A percentile compares a stretch with the other conserved stretches of the same genome.
Conservation (phyloP, 495 filamentous ascomycete genomes). For the Aspergillus taichungensis region DNA sequence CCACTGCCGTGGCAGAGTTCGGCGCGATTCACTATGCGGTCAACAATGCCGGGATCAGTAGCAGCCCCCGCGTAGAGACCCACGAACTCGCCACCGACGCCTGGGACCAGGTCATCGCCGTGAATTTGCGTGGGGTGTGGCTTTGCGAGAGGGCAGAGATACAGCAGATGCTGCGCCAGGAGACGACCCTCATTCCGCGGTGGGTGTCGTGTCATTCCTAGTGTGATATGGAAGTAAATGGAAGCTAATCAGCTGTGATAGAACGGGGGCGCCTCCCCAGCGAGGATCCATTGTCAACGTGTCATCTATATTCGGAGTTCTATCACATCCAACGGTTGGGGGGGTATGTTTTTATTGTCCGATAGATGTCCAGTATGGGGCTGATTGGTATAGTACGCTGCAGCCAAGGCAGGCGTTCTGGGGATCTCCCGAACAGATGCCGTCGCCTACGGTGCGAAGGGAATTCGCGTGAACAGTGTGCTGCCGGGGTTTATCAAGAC, state of each 20-base stretch:
- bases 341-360: neutral
- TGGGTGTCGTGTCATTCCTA: too few species aligned
- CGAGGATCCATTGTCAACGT: conserved; percentile 8
- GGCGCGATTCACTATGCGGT: conserved; percentile 9
- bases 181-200: neutral
- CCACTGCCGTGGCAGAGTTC: neutral
- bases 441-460: conserved; percentile 3
- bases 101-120: neutral
- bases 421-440: conserved; percentile 9
- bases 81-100: neutral
- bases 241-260: too few species aligned
- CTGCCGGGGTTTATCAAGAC: conserved; percentile 4
- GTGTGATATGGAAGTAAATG: too few species aligned
- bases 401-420: conserved; percentile 6
- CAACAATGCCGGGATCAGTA: conserved; percentile 8
- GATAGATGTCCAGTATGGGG: neutral
- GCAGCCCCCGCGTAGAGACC: neutral
- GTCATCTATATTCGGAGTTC: conserved; percentile 3
- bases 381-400: conserved; percentile 1
- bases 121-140: conserved; percentile 8
- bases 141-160: conserved; percentile 4
- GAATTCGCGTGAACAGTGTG: conserved; percentile 7
- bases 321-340: conserved; percentile 6
- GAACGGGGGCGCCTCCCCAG: conserved; percentile 1
- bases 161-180: conserved; percentile 2